These are phyloP conservation scores for Calonectria pseudoturangicola DNA, from an alignment of 2,329 filamentous ascomycete species.

Conservation along the genomic window DNA sequence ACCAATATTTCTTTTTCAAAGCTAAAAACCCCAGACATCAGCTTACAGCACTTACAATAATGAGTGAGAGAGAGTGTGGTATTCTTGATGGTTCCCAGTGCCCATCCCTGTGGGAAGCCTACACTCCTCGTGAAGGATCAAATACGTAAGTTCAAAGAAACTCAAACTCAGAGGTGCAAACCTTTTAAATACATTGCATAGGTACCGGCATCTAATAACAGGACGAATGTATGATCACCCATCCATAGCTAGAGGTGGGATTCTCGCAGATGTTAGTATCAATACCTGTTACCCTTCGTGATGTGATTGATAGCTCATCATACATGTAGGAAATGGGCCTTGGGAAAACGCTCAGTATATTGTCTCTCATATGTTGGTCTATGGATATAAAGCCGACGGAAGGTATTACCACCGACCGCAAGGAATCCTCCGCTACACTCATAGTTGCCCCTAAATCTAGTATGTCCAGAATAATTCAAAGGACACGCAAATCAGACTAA, in stretches of 20 bases:
- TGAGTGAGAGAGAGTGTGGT: conserved; percentile 2
- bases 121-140: not conserved
- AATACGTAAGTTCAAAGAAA: not conserved
- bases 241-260: not conserved
- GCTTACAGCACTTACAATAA: not conserved
- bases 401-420: not conserved
- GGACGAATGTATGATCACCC: not conserved
- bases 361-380: conserved; percentile 55
- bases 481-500: not conserved
- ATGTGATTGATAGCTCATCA: not conserved
- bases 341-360: conserved; percentile 57
- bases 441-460: conserved; percentile 43
- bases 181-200: not conserved
- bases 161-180: not conserved
- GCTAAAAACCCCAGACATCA: conserved; percentile 7
- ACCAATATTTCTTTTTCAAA: not conserved
- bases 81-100: not conserved
- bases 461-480: not conserved
- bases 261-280: conserved; percentile 23
- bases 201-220: not conserved
- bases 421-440: conserved; percentile 52
- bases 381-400: conserved; percentile 45
- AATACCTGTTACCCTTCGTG: not conserved
- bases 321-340: conserved; percentile 59
- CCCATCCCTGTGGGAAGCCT: conserved; percentile 10